A percentile compares a stretch with the other conserved stretches of the same genome.
Evolutionary conservation across 768 basidiomycete species (phyloP).

Genomic region (Coprinopsis cinerea): DNA sequence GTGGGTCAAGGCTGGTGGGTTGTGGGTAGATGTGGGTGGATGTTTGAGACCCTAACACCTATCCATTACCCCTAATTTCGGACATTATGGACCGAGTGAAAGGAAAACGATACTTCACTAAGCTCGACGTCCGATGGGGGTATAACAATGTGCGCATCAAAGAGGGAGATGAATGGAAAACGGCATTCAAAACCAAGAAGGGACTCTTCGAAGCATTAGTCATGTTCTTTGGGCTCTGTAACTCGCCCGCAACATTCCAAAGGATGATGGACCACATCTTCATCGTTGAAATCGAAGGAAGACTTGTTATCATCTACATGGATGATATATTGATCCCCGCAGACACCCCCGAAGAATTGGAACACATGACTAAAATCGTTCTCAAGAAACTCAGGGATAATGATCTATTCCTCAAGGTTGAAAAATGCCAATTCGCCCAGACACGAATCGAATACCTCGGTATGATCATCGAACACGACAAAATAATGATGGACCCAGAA

Average conservation of each 20-base stretch:
- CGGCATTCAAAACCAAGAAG: slow-evolving; percentile 1
- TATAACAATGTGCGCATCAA: slow-evolving; percentile 5
- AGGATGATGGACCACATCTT: slow-evolving; percentile 5
- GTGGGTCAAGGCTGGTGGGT: too few species aligned
- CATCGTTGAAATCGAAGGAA: too few species aligned
- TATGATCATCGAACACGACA: too few species aligned
- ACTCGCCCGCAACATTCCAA: slow-evolving; percentile 11
- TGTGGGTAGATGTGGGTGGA: too few species aligned
- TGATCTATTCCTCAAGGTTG: too few species aligned
- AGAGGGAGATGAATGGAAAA: slow-evolving; percentile 9
- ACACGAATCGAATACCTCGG: too few species aligned
- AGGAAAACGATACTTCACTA: slow-evolving; percentile 8
- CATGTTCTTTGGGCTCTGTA: slow-evolving; percentile 10
- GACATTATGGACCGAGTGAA: slow-evolving; percentile 9
- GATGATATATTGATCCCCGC: slow-evolving; percentile 32
- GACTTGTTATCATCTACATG: slow-evolving; percentile 28
- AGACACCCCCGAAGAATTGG: slow-evolving; percentile 4
- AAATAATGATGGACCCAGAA: too few species aligned
- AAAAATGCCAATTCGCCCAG: too few species aligned
- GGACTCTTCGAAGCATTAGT: slow-evolving; percentile 1
- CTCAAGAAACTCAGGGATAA: too few species aligned
- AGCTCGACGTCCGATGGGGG: slow-evolving; percentile 6
- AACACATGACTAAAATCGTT: too few species aligned
- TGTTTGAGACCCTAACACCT: too few species aligned
- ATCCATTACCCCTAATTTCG: too few species aligned